Conservation (phyloP, 148 eudicot genomes). For the Fallopia convolvulus region DNA sequence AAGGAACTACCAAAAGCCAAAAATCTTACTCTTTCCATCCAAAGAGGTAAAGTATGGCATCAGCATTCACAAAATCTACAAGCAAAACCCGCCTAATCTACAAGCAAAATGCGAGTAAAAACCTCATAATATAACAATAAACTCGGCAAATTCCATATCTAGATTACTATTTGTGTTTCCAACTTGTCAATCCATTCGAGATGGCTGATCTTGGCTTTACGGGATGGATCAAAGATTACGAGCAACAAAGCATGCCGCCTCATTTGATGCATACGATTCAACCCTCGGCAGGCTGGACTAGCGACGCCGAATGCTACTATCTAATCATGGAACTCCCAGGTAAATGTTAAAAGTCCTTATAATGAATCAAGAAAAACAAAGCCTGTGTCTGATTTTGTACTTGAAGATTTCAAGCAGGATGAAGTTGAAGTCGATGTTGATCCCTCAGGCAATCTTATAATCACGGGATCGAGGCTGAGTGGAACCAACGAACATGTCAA, state of each 20-base stretch:
- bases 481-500: conserved; percentile 23
- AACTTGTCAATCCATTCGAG: not conserved
- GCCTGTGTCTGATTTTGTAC: not conserved
- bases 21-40: not conserved
- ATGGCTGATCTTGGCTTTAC: not conserved
- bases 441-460: conserved; percentile 21
- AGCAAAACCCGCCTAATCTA: not conserved
- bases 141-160: not conserved
- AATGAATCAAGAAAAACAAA: too few relatives aligned
- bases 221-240: not conserved
- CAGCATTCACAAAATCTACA: not conserved
- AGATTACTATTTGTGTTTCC: not conserved
- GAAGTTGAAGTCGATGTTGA: conserved; percentile 36
- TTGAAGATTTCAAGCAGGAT: conserved; percentile 46
- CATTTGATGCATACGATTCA: not conserved
- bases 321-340: conserved; percentile 5
- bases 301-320: not conserved
- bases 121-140: not conserved
- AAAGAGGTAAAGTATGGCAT: conserved; percentile 1
- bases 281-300: conserved; percentile 6
- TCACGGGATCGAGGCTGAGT: conserved; percentile 38
- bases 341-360: not conserved
- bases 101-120: not conserved
- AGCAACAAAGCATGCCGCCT: not conserved
- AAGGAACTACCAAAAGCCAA: conserved; percentile 6